A percentile compares a stretch with the other conserved stretches of the same genome.
Conservation (phyloP, 805 yeast genomes). For the Millerozyma acaciae region DNA sequence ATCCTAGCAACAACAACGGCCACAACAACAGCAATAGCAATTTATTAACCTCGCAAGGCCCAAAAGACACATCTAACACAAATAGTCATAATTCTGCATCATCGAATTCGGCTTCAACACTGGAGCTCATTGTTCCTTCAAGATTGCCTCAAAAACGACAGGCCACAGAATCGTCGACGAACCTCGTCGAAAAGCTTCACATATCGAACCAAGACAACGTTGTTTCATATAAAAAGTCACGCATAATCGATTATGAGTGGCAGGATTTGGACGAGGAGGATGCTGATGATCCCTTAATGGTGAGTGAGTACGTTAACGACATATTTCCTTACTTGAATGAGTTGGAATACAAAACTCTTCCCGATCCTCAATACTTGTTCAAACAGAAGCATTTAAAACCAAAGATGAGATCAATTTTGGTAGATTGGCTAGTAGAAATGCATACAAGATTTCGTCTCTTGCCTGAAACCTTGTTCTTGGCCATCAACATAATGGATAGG, state of each 20-base stretch:
- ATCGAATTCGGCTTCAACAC: conserved; percentile 7
- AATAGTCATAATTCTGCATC: conserved; percentile 6
- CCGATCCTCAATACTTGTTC: conserved; percentile 62
- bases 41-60: conserved; percentile 7
- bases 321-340: conserved; percentile 77
- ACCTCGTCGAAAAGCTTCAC: conserved; percentile 34
- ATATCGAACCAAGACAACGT: conserved; percentile 10
- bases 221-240: conserved; percentile 32
- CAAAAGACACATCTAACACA: conserved; percentile 3
- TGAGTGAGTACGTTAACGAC: conserved; percentile 84
- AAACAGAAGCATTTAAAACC: conserved; percentile 70
- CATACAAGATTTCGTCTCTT: conserved; percentile 77
- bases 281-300: conserved; percentile 75
- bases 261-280: conserved; percentile 74
- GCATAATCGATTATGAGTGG: conserved; percentile 50
- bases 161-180: conserved; percentile 53
- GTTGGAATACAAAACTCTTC: conserved; percentile 69
- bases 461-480: conserved; percentile 81
- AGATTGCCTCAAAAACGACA: conserved; percentile 48
- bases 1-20: conserved; percentile 4
- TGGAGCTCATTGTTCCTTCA: conserved; percentile 19
- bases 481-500: conserved; percentile 84
- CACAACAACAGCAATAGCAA: conserved; percentile 5
- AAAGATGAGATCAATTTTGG: conserved; percentile 76
- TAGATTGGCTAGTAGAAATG: conserved; percentile 93